Percentiles rank a stretch among this genome's conserved stretches.
Evolutionary conservation across 2,329 filamentous ascomycete genomes (phyloP).

Genomic region (Chrysosporium queenslandicum): DNA sequence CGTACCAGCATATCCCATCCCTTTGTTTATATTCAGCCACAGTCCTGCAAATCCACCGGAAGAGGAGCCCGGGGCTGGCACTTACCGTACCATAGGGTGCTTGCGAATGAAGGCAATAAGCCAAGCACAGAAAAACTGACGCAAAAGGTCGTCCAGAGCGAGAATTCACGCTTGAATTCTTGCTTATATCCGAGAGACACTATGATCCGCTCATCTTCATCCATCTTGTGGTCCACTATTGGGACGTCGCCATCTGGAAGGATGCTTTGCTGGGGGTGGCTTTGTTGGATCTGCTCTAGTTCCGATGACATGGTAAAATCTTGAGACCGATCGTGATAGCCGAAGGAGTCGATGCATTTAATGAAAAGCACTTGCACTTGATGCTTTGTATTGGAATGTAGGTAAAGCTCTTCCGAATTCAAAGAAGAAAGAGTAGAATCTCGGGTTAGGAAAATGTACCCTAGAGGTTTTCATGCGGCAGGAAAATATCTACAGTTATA

Average conservation of each 20-base stretch:
- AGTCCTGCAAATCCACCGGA: conserved; percentile 22
- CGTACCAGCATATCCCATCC: conserved; percentile 47
- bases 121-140: conserved; percentile 65
- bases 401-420: not conserved
- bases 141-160: conserved; percentile 63
- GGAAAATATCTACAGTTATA: not conserved
- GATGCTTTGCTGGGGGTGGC: conserved; percentile 22
- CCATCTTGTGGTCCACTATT: conserved; percentile 28
- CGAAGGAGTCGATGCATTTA: not conserved
- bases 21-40: conserved; percentile 18
- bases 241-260: conserved; percentile 32
- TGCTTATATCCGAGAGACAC: conserved; percentile 45
- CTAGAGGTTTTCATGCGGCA: no score
- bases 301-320: conserved; percentile 2
- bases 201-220: conserved; percentile 35
- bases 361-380: not conserved
- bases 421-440: not conserved
- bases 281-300: not conserved
- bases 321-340: not conserved
- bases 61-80: not conserved
- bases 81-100: conserved; percentile 59
- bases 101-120: conserved; percentile 60
- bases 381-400: not conserved
- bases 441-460: no score
- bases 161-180: conserved; percentile 61